Evolutionary conservation across 768 basidiomycete species (phyloP).

Genomic region (Rhodotorula sphaerocarpa): DNA sequence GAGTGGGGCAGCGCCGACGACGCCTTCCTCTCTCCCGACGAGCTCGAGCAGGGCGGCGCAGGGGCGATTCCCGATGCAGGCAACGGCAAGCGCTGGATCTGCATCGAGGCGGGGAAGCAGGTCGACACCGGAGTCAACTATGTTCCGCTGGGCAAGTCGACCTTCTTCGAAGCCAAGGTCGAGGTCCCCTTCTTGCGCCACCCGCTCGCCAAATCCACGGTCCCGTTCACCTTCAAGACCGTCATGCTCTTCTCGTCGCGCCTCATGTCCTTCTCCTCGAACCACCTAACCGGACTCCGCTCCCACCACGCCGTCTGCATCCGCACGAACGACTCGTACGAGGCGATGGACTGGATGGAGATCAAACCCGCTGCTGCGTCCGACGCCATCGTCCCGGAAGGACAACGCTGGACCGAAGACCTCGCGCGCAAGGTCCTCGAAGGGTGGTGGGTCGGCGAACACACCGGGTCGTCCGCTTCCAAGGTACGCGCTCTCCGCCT

Average conservation of each 20-base stretch:
- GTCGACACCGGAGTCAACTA: slow-evolving; percentile 13
- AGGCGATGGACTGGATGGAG: slow-evolving; percentile 5
- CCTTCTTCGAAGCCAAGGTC: slow-evolving; percentile 32
- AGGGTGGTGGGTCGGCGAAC: slow-evolving; percentile 13
- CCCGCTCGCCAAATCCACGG: neutral
- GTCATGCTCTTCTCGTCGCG: slow-evolving; percentile 22
- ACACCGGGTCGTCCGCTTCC: slow-evolving; percentile 12
- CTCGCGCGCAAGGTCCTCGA: neutral
- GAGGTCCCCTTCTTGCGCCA: slow-evolving; percentile 27
- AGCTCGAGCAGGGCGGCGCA: neutral
- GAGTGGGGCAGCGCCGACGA: neutral
- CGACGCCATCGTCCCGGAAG: neutral
- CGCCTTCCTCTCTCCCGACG: neutral
- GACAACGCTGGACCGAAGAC: slow-evolving; percentile 2
- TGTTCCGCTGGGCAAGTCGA: slow-evolving; percentile 4
- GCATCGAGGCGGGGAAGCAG: slow-evolving; percentile 24
- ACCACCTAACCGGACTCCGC: slow-evolving; percentile 15
- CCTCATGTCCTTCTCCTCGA: slow-evolving; percentile 17
- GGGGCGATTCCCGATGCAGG: neutral
- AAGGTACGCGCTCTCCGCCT: neutral
- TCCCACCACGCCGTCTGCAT: slow-evolving; percentile 10
- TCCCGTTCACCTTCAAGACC: slow-evolving; percentile 22
- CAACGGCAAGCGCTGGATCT: slow-evolving; percentile 2
- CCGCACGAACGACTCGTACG: slow-evolving; percentile 3
- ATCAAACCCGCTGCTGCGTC: neutral